A percentile compares a stretch with the other conserved stretches of the same genome.
These are phyloP conservation scores for Trichoderma sp. DNA, from an alignment of 2,329 filamentous ascomycete species.

Conservation along the genomic window DNA sequence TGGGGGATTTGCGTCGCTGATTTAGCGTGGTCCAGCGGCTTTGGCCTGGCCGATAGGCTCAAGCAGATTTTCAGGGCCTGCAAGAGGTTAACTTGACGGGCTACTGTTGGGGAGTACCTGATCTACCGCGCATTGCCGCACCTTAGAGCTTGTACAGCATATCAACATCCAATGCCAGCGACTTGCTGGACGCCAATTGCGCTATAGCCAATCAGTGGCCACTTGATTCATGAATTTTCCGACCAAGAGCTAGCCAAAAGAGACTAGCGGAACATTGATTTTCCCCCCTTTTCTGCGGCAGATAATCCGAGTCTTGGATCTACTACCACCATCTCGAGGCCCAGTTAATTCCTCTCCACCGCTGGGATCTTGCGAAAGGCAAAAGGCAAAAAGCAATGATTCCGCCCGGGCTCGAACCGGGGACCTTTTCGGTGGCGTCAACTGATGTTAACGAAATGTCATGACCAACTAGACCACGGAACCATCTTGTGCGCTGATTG, in stretches of 20 bases:
- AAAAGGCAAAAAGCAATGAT: conserved; percentile 14
- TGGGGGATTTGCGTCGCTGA: conserved; percentile 10
- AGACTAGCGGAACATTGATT: conserved; percentile 2
- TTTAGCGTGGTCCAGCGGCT: neutral
- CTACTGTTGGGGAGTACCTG: neutral
- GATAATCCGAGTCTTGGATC: neutral
- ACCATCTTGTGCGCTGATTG: conserved; percentile 14
- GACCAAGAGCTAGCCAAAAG: conserved; percentile 4
- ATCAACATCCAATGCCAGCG: neutral
- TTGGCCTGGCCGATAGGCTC: neutral
- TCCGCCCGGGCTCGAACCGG: conserved; percentile 21
- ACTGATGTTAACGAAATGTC: conserved; percentile 21
- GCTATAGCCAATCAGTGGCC: neutral
- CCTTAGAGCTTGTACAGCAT: neutral
- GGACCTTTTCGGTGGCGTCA: conserved; percentile 21
- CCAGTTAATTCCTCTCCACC: neutral
- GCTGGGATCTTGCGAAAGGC: neutral
- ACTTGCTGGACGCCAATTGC: neutral
- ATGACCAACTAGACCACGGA: conserved; percentile 22
- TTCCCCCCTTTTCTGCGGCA: neutral
- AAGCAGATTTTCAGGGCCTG: neutral
- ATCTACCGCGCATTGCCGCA: neutral
- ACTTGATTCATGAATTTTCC: conserved; percentile 7
- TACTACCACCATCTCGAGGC: neutral
- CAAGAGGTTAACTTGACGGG: neutral